A percentile compares a stretch with the other conserved stretches of the same genome.
Evolutionary conservation across 2,329 filamentous ascomycete species (phyloP).

Genomic region (Sporothrix sp.): DNA sequence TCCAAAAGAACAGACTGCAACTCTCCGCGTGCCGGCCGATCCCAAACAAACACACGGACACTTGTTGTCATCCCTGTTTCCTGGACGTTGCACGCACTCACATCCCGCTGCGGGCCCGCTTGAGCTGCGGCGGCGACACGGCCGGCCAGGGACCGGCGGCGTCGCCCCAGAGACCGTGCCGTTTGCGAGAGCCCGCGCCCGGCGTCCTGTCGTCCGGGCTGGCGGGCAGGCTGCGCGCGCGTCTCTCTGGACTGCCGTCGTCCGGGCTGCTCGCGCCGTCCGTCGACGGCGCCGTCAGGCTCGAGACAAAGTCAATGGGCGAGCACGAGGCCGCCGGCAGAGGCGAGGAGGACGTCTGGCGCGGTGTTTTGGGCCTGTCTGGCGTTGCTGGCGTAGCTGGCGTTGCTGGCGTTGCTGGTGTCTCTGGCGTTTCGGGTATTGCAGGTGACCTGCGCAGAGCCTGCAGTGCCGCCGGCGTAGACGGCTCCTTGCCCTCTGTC

Average conservation of each 20-base stretch:
- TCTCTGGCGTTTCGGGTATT: not conserved
- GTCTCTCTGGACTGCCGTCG: not conserved
- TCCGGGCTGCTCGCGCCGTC: not conserved
- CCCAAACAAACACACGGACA: not conserved
- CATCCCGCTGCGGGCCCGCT: constrained; percentile 9
- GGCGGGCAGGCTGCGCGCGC: not conserved
- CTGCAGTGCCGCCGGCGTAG: not conserved
- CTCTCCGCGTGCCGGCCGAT: no score
- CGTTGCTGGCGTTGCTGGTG: not conserved
- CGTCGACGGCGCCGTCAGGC: not conserved
- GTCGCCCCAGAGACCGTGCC: not conserved
- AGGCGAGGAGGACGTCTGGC: not conserved
- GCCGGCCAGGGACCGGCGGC: not conserved
- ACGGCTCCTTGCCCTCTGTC: not conserved
- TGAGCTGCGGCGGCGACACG: constrained; percentile 15
- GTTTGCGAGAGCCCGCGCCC: not conserved
- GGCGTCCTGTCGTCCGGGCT: not conserved
- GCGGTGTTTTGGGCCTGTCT: not conserved
- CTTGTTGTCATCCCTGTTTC: no score
- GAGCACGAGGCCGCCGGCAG: constrained; percentile 1
- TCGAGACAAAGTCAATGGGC: constrained; percentile 1
- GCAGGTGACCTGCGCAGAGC: not conserved
- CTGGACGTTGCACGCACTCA: not conserved
- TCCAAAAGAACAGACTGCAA: no score
- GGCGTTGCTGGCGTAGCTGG: not conserved